These are phyloP conservation scores for Geotrichum citri-aurantii DNA, from an alignment of 1,139 yeast species.

Conservation along the genomic window DNA sequence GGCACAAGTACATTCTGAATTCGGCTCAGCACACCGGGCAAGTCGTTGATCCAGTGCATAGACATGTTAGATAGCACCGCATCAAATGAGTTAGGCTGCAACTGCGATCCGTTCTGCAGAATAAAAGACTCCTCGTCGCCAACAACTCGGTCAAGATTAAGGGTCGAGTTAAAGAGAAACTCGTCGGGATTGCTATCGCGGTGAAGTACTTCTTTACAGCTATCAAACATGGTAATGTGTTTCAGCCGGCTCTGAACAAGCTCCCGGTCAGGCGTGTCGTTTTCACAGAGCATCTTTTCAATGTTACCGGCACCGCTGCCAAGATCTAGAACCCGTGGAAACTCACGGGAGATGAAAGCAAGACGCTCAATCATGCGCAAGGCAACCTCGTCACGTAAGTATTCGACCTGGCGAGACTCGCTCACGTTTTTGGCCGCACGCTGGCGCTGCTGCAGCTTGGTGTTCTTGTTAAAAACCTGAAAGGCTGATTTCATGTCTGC, in stretches of 20 bases:
- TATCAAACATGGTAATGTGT: conserved; percentile 62
- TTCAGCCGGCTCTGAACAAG: conserved; percentile 49
- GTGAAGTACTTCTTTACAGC: conserved; percentile 48
- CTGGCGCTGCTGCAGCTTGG: conserved; percentile 56
- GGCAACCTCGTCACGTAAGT: conserved; percentile 70
- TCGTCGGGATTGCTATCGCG: conserved; percentile 42
- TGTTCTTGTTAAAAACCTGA: conserved; percentile 61
- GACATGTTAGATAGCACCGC: conserved; percentile 70
- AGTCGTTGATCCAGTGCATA: conserved; percentile 81
- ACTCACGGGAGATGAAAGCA: conserved; percentile 63
- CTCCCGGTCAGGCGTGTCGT: conserved; percentile 43
- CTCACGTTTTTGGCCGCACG: conserved; percentile 44
- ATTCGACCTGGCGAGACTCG: conserved; percentile 59
- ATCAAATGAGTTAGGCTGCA: conserved; percentile 46
- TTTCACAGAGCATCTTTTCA: conserved; percentile 37
- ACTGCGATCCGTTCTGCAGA: conserved; percentile 14
- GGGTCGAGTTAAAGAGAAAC: conserved; percentile 39
- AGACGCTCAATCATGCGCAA: conserved; percentile 66
- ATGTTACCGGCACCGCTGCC: conserved; percentile 71
- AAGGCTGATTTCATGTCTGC: conserved; percentile 22
- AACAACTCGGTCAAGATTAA: conserved; percentile 46
- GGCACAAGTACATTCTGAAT: conserved; percentile 64
- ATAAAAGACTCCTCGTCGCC: conserved; percentile 59
- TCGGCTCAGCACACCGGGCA: conserved; percentile 56
- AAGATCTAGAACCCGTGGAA: conserved; percentile 57